Evolutionary conservation across 257 asterid species (phyloP).

Genomic region (Scutellaria galericulata): DNA sequence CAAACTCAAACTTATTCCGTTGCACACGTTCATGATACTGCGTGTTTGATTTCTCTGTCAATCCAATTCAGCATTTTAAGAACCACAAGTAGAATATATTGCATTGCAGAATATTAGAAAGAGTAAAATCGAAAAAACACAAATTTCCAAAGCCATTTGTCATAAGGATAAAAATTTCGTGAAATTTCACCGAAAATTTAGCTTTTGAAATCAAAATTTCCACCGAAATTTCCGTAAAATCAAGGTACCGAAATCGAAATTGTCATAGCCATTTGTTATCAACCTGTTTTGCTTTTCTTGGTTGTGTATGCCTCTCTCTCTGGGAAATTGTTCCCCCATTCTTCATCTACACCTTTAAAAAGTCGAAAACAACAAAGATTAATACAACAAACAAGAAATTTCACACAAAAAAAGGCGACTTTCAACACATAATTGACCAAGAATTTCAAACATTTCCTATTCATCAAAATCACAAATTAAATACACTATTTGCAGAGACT

Average conservation of each 20-base stretch:
- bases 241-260: too few relatives aligned
- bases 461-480: slow-evolving; percentile 10
- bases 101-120: neutral
- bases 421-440: slow-evolving; percentile 17
- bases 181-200: too few relatives aligned
- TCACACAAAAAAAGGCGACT: slow-evolving; percentile 29
- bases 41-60: slow-evolving; percentile 51
- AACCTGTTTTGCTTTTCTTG: slow-evolving; percentile 83
- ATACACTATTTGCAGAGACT: slow-evolving; percentile 2
- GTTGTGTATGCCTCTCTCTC: slow-evolving; percentile 62
- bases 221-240: too few relatives aligned
- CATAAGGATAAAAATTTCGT: neutral
- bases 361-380: neutral
- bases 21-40: slow-evolving; percentile 44
- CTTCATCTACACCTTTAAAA: slow-evolving; percentile 78
- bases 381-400: slow-evolving; percentile 40
- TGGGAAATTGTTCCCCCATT: slow-evolving; percentile 67
- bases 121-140: neutral
- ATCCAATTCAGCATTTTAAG: slow-evolving; percentile 32
- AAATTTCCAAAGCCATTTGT: neutral
- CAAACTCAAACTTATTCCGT: slow-evolving; percentile 56
- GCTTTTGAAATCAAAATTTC: too few relatives aligned
- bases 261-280: slow-evolving; percentile 24
- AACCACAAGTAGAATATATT: neutral
- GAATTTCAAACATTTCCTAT: slow-evolving; percentile 17